Percentiles rank a stretch among this genome's conserved stretches.
Evolutionary conservation across 768 basidiomycete species (phyloP).

Genomic region (Phanerochaete carnosa): DNA sequence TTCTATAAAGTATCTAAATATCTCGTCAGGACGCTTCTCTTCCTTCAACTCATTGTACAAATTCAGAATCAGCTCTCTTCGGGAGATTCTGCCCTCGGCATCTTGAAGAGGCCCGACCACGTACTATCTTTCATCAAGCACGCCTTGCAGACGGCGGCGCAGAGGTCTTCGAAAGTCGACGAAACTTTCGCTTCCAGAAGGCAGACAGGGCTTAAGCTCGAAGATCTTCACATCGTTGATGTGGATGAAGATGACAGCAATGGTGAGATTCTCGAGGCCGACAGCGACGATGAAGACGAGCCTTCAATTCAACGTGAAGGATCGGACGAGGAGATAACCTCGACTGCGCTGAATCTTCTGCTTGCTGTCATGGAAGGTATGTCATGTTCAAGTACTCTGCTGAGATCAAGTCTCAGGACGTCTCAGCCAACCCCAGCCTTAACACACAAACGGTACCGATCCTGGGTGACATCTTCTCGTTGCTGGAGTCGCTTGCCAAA

Average conservation of each 20-base stretch:
- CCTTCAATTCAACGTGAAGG: constrained; percentile 36
- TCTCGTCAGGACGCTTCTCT: constrained; percentile 55
- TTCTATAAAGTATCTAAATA: not conserved
- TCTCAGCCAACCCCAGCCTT: constrained; percentile 49
- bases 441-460: constrained; percentile 59
- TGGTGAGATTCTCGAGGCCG: constrained; percentile 28
- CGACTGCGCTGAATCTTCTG: constrained; percentile 77
- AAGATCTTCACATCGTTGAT: constrained; percentile 36
- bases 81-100: constrained; percentile 49
- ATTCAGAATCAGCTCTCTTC: constrained; percentile 71
- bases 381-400: not conserved
- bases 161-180: not conserved
- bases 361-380: constrained; percentile 86
- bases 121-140: constrained; percentile 82
- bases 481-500: constrained; percentile 56
- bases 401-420: not conserved
- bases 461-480: constrained; percentile 66
- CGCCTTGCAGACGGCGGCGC: constrained; percentile 50
- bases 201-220: constrained; percentile 25
- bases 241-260: constrained; percentile 27
- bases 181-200: constrained; percentile 4
- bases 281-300: constrained; percentile 52
- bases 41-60: constrained; percentile 77
- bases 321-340: constrained; percentile 59
- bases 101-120: constrained; percentile 64